These are phyloP conservation scores for Phytopythium boreale DNA, from an alignment of 352 stramenopile species.

Conservation along the genomic window DNA sequence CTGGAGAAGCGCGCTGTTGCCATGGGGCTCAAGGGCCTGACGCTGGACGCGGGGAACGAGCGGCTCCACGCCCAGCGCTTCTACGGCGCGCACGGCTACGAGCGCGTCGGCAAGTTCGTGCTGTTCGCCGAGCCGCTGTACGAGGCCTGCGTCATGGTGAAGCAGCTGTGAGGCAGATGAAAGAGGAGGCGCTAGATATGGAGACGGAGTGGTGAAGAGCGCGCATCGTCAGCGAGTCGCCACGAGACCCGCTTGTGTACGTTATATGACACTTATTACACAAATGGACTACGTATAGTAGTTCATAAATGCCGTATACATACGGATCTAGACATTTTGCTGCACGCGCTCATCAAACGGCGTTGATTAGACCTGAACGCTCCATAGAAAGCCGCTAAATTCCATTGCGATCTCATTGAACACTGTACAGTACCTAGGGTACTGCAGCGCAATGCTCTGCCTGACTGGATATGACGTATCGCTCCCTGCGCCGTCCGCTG, in stretches of 20 bases:
- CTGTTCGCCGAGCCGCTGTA: constrained; percentile 20
- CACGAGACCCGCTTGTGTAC: not conserved
- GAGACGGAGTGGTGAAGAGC: not conserved
- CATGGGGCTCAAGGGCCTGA: constrained; percentile 14
- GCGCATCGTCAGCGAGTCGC: too few relatives aligned
- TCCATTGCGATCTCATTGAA: too few relatives aligned
- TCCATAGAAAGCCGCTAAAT: too few relatives aligned
- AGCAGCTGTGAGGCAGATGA: constrained; percentile 14
- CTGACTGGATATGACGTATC: too few relatives aligned
- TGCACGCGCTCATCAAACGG: too few relatives aligned
- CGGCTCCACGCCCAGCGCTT: constrained; percentile 12
- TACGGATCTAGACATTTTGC: not conserved
- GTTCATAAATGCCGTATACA: not conserved
- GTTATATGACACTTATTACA: not conserved
- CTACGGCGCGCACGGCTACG: constrained; percentile 23
- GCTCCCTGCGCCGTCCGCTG: too few relatives aligned
- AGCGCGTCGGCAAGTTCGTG: constrained; percentile 11
- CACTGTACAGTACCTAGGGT: too few relatives aligned
- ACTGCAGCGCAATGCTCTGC: too few relatives aligned
- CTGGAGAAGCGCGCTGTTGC: constrained; percentile 16
- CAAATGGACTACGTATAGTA: not conserved
- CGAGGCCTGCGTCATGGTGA: constrained; percentile 19
- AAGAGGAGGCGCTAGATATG: not conserved
- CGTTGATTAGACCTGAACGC: too few relatives aligned
- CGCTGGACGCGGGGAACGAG: constrained; percentile 20